Conservation (phyloP, 208 protist genomes). For the Leishmania aethiopica region DNA sequence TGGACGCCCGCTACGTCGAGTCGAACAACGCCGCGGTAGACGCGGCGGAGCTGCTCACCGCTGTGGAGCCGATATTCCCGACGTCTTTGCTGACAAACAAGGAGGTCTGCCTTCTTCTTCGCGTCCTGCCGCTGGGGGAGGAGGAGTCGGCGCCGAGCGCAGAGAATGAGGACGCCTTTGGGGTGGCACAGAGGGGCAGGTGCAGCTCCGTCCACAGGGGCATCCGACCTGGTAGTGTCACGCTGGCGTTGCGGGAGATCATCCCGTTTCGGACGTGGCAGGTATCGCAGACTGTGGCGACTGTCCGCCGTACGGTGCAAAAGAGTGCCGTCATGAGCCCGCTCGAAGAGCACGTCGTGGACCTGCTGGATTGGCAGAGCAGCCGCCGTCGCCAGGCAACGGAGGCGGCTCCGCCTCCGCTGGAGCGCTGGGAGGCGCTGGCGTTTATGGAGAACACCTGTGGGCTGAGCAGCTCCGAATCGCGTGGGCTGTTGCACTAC, state of each 20-base stretch:
- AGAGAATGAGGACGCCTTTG: neutral
- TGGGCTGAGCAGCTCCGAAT: conserved; percentile 55
- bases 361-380: conserved; percentile 23
- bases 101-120: conserved; percentile 60
- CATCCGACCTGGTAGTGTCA: conserved; percentile 25
- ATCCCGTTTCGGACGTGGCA: conserved; percentile 36
- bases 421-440: conserved; percentile 28
- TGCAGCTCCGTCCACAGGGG: conserved; percentile 5
- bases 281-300: conserved; percentile 11
- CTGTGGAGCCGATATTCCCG: conserved; percentile 56
- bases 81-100: conserved; percentile 34
- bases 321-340: conserved; percentile 31
- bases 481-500: conserved; percentile 44
- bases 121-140: conserved; percentile 41
- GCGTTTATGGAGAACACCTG: conserved; percentile 32
- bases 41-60: conserved; percentile 10
- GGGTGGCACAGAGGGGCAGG: conserved; percentile 3
- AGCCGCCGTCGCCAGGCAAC: conserved; percentile 20
- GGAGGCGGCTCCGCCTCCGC: conserved; percentile 26
- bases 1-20: conserved; percentile 30
- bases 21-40: conserved; percentile 14
- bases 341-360: conserved; percentile 46
- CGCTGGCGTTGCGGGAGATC: conserved; percentile 31
- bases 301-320: conserved; percentile 26
- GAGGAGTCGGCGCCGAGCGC: conserved; percentile 9